Evolutionary conservation across 2,329 filamentous ascomycete species (phyloP).

Genomic region (Tolypocladium nubicola): DNA sequence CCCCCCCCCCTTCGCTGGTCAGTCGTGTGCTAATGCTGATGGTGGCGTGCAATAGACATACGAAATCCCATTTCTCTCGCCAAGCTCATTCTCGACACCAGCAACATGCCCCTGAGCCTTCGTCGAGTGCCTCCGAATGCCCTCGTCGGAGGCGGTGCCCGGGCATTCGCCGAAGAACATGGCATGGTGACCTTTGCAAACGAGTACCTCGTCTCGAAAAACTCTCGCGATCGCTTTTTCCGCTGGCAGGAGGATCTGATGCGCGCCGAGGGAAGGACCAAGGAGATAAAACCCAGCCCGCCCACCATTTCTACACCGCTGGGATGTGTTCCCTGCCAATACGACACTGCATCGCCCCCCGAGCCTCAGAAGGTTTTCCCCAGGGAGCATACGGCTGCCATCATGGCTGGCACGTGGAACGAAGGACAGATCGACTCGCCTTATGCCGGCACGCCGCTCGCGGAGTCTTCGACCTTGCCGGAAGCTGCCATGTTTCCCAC

Average conservation of each 20-base stretch:
- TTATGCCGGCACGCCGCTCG: slow-evolving; percentile 15
- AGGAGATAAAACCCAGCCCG: slow-evolving; percentile 12
- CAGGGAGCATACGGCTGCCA: slow-evolving; percentile 42
- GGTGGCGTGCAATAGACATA: slow-evolving; percentile 49
- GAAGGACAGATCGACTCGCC: slow-evolving; percentile 53
- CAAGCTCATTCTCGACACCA: slow-evolving; percentile 68
- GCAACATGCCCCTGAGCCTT: slow-evolving; percentile 67
- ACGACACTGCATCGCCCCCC: slow-evolving; percentile 19
- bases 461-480: slow-evolving; percentile 7
- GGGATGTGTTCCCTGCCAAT: slow-evolving; percentile 17
- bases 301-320: slow-evolving; percentile 7
- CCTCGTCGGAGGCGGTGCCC: slow-evolving; percentile 76
- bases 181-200: slow-evolving; percentile 64
- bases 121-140: slow-evolving; percentile 88
- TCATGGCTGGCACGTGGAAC: slow-evolving; percentile 49
- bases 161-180: slow-evolving; percentile 72
- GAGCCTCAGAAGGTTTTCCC: slow-evolving; percentile 13
- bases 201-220: slow-evolving; percentile 69
- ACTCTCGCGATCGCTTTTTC: slow-evolving; percentile 66
- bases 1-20: not conserved
- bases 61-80: slow-evolving; percentile 88
- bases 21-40: not conserved
- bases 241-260: slow-evolving; percentile 70
- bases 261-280: slow-evolving; percentile 40
- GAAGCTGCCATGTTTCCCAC: slow-evolving; percentile 8